Percentiles rank a stretch among this genome's conserved stretches.
Evolutionary conservation across 2,329 filamentous ascomycete species (phyloP).

Genomic region (Colletotrichum endophyticum): DNA sequence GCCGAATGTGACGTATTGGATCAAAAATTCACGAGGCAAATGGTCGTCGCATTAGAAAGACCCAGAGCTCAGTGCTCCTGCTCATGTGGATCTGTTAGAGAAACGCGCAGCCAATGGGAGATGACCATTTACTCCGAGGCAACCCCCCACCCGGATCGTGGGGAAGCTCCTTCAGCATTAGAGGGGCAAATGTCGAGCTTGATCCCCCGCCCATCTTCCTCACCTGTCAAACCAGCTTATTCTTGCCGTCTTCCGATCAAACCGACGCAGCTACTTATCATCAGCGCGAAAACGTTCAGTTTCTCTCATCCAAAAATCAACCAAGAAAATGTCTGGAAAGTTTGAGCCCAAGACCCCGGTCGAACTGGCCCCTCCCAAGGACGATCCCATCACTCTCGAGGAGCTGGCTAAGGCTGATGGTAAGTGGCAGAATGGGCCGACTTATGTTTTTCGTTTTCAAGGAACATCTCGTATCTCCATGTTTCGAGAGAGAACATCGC

Average conservation of each 20-base stretch:
- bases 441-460: background rate
- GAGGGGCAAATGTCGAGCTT: conserved; percentile 18
- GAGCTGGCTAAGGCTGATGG: conserved; percentile 84
- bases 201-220: conserved; percentile 7
- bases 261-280: background rate
- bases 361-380: conserved; percentile 81
- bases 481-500: background rate
- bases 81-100: background rate
- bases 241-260: background rate
- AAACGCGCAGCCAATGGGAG: background rate
- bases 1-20: conserved; percentile 6
- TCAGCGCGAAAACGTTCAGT: background rate
- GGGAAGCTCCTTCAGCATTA: conserved; percentile 12
- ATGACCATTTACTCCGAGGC: background rate
- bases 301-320: conserved; percentile 1
- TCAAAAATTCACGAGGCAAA: background rate
- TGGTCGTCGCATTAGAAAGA: background rate
- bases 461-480: background rate
- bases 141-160: conserved; percentile 11
- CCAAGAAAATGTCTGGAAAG: conserved; percentile 58
- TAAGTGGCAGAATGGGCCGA: conserved; percentile 47
- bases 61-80: background rate
- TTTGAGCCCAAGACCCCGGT: conserved; percentile 83
- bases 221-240: background rate
- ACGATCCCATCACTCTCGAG: conserved; percentile 82